Percentiles rank a stretch among this genome's conserved stretches.
These are phyloP conservation scores for Mortierella antarctica DNA, from an alignment of 192 early-diverging fungal genomes.

Conservation along the genomic window DNA sequence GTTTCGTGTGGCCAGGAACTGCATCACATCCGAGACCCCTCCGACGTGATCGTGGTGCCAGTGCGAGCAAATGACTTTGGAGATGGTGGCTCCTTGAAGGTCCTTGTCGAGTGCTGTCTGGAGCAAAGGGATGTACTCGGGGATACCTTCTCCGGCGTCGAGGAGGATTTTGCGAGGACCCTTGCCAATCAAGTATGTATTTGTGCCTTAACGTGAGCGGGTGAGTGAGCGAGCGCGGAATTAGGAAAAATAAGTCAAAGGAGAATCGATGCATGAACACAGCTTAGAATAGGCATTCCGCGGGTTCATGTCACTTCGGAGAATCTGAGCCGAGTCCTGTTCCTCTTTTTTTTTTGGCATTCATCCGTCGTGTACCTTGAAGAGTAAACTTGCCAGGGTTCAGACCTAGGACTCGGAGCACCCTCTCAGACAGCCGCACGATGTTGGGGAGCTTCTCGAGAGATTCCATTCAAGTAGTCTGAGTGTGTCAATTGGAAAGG, in stretches of 20 bases:
- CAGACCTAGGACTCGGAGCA: constrained; percentile 77
- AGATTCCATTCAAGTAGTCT: constrained; percentile 50
- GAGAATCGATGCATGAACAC: no score
- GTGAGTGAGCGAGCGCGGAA: background rate
- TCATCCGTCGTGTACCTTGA: constrained; percentile 61
- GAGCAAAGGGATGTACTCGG: constrained; percentile 71
- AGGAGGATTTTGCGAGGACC: constrained; percentile 76
- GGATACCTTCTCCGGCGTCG: constrained; percentile 84
- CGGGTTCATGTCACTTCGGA: background rate
- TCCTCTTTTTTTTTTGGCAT: background rate
- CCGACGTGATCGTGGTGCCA: constrained; percentile 86
- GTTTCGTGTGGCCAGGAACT: constrained; percentile 26
- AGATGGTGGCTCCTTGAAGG: constrained; percentile 61
- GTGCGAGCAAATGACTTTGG: constrained; percentile 82
- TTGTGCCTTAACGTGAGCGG: constrained; percentile 72
- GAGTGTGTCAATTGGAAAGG: background rate
- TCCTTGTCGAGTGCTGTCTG: constrained; percentile 60
- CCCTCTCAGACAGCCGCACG: constrained; percentile 63
- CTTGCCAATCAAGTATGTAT: constrained; percentile 88
- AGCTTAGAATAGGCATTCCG: background rate
- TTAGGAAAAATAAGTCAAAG: background rate
- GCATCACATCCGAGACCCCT: constrained; percentile 63
- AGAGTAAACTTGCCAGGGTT: constrained; percentile 86
- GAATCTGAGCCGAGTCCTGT: no score
- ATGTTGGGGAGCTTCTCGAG: constrained; percentile 65